Conservation (phyloP, 1,284 basidiomycete genomes). For the Tylopilus sp. region DNA sequence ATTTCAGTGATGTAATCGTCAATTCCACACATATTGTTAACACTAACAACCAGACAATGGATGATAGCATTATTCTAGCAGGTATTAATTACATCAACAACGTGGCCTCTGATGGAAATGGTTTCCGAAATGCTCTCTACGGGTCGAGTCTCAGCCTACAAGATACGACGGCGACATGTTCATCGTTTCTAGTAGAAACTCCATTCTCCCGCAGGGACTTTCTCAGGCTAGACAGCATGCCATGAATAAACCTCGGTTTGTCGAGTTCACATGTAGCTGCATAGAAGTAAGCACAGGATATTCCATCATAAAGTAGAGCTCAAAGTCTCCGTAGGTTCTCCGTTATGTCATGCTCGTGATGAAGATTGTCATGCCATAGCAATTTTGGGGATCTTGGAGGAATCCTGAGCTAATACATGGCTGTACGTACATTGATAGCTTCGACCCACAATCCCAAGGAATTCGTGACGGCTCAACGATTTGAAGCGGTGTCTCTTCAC, state of each 20-base stretch:
- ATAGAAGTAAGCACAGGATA: conserved; percentile 45
- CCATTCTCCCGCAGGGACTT: conserved; percentile 39
- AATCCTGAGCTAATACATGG: conserved; percentile 65
- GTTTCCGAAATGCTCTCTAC: conserved; percentile 64
- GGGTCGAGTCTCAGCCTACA: conserved; percentile 49
- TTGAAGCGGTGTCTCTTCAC: conserved; percentile 83
- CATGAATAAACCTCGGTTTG: conserved; percentile 69
- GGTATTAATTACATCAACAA: conserved; percentile 8
- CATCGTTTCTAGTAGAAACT: conserved; percentile 46
- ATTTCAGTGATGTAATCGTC: not conserved
- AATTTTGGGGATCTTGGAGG: conserved; percentile 72
- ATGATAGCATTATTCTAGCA: conserved; percentile 59
- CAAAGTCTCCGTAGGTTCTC: conserved; percentile 53
- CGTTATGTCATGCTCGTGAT: conserved; percentile 65
- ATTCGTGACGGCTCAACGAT: conserved; percentile 73
- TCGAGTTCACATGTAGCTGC: conserved; percentile 68
- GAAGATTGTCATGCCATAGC: conserved; percentile 67
- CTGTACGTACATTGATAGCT: conserved; percentile 45
- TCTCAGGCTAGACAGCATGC: conserved; percentile 46
- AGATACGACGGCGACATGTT: conserved; percentile 36
- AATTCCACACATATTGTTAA: conserved; percentile 27
- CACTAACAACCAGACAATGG: conserved; percentile 38
- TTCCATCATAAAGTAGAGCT: not conserved
- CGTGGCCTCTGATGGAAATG: conserved; percentile 30
- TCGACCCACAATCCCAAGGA: too few relatives aligned